phyloP scores from a whole-genome alignment of 2,329 filamentous ascomycete species.

The Monosporascus sp. region DNA sequence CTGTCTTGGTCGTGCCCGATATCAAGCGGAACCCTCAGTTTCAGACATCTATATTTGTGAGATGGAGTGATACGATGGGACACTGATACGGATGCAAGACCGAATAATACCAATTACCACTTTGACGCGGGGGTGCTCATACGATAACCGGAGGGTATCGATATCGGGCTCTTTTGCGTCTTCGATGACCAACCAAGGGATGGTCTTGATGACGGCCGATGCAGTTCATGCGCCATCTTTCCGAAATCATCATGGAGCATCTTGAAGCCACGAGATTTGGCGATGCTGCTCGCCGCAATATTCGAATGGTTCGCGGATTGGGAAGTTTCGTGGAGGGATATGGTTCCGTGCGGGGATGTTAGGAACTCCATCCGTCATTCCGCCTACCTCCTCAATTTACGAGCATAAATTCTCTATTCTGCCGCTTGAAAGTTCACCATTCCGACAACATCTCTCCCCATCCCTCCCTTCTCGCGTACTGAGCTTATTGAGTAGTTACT shows the following conservation, averaged over 20 bases:
- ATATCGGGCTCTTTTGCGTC: conserved; percentile 12
- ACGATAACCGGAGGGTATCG: conserved; percentile 6
- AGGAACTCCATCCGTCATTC: too few species aligned
- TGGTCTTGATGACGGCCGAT: not conserved
- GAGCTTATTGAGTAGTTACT: too few species aligned
- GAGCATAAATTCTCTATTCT: too few species aligned
- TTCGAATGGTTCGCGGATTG: conserved; percentile 17
- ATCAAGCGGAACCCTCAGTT: conserved; percentile 27
- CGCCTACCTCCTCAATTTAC: too few species aligned
- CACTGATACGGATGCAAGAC: too few species aligned
- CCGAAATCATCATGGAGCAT: conserved; percentile 9
- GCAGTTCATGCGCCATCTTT: conserved; percentile 10
- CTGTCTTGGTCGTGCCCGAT: conserved; percentile 32
- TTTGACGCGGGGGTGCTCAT: conserved; percentile 16
- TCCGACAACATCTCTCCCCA: too few species aligned
- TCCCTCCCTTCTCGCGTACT: too few species aligned
- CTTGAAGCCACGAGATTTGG: conserved; percentile 7
- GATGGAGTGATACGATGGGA: not conserved
- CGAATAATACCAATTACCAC: conserved; percentile 9
- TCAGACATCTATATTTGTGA: conserved; percentile 18
- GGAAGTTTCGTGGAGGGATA: conserved; percentile 18
- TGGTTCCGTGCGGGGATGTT: conserved; percentile 13
- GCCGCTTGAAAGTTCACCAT: too few species aligned
- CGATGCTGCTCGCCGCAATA: conserved; percentile 7
- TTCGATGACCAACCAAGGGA: conserved; percentile 5